A percentile compares a stretch with the other conserved stretches of the same genome.
phyloP scores from a whole-genome alignment of 75 land plant species.

The Chamaecyparis obtusa region DNA sequence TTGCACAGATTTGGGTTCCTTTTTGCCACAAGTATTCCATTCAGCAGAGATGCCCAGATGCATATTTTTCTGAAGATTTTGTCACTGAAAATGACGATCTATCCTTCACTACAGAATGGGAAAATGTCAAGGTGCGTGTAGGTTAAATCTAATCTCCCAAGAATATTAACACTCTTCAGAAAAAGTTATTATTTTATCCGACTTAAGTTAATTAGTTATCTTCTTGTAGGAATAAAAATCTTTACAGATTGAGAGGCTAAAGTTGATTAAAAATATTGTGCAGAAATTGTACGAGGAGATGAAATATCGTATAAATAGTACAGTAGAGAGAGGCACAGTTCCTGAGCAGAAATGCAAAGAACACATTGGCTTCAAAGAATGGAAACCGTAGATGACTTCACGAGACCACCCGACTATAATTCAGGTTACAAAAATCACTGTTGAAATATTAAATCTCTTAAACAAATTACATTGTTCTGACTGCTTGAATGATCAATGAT shows the following conservation, averaged over 20 bases:
- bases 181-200: neutral
- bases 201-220: neutral
- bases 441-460: too few relatives aligned
- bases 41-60: slow-evolving; percentile 50
- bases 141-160: too few relatives aligned
- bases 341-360: too few relatives aligned
- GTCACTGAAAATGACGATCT: neutral
- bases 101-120: neutral
- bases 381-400: slow-evolving; percentile 2
- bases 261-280: neutral
- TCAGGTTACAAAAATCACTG: too few relatives aligned
- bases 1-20: slow-evolving; percentile 52
- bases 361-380: neutral
- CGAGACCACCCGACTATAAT: slow-evolving; percentile 17
- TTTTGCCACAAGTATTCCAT: slow-evolving; percentile 53
- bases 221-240: too few relatives aligned
- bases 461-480: too few relatives aligned
- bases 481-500: too few relatives aligned
- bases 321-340: too few relatives aligned
- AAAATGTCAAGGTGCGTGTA: slow-evolving; percentile 19
- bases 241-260: neutral
- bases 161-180: neutral
- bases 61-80: slow-evolving; percentile 23
- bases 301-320: too few relatives aligned
- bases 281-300: neutral